phyloP scores from a whole-genome alignment of 345 rosid genomes.

The Rhodamnia rubescens region DNA sequence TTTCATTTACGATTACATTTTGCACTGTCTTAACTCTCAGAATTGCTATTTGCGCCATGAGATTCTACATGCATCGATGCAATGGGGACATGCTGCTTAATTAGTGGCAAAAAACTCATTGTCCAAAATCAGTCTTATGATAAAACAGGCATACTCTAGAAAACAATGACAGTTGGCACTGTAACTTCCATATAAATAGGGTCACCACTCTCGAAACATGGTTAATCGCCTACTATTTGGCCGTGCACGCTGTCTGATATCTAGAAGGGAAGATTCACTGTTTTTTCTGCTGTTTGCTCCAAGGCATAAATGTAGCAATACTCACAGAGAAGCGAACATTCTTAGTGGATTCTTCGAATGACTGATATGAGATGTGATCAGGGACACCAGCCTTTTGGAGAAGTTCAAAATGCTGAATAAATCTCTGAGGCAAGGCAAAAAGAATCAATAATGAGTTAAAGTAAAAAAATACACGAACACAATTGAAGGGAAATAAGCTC shows the following conservation, averaged over 20 bases:
- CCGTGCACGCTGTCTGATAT: background rate
- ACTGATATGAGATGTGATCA: constrained; percentile 55
- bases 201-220: background rate
- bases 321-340: constrained; percentile 69
- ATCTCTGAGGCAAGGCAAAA: constrained; percentile 44
- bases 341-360: constrained; percentile 65
- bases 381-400: constrained; percentile 91
- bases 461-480: background rate
- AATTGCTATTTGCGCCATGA: background rate
- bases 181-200: background rate
- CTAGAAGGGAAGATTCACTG: background rate
- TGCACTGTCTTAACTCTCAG: background rate
- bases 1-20: background rate
- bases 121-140: background rate
- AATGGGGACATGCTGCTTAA: background rate
- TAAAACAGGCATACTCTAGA: background rate
- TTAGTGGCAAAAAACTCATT: background rate
- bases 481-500: background rate
- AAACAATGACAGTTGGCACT: background rate
- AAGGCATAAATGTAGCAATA: background rate
- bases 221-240: background rate
- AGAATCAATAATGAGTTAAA: background rate
- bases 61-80: background rate
- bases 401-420: constrained; percentile 87
- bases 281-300: background rate